Evolutionary conservation across 768 basidiomycete genomes (phyloP).

Genomic region (Amanita jacksonii): DNA sequence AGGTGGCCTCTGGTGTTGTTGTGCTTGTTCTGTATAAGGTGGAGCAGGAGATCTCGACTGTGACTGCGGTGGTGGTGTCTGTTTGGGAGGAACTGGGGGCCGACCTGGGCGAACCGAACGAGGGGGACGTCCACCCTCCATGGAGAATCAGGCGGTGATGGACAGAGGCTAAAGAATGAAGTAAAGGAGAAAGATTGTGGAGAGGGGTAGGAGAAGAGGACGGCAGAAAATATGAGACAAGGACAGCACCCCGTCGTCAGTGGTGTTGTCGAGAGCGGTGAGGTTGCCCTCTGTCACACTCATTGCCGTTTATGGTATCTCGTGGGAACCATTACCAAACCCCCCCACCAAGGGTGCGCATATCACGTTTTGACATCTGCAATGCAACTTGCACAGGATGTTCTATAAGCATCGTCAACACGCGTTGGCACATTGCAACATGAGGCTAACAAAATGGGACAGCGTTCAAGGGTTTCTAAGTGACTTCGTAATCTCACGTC

Average conservation of each 20-base stretch:
- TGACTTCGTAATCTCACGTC: no score
- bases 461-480: no score
- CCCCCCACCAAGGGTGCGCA: no score
- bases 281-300: constrained; percentile 5
- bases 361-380: no score
- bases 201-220: constrained; percentile 10
- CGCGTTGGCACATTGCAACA: no score
- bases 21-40: constrained; percentile 23
- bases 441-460: no score
- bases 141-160: constrained; percentile 12
- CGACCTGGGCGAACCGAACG: constrained; percentile 41
- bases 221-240: constrained; percentile 8
- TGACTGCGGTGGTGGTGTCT: constrained; percentile 28
- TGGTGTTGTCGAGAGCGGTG: constrained; percentile 6
- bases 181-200: constrained; percentile 4
- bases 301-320: constrained; percentile 2
- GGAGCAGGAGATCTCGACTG: constrained; percentile 30
- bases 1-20: constrained; percentile 20
- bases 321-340: no score
- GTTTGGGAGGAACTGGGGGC: no score
- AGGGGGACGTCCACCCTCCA: constrained; percentile 42
- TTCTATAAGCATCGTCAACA: no score
- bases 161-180: constrained; percentile 4
- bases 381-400: no score
- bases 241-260: constrained; percentile 2